Evolutionary conservation across 1,284 basidiomycete genomes (phyloP), one percentile per base, ranked within the genome.

Genomic region (Ceratobasidium papillatum): DNA sequence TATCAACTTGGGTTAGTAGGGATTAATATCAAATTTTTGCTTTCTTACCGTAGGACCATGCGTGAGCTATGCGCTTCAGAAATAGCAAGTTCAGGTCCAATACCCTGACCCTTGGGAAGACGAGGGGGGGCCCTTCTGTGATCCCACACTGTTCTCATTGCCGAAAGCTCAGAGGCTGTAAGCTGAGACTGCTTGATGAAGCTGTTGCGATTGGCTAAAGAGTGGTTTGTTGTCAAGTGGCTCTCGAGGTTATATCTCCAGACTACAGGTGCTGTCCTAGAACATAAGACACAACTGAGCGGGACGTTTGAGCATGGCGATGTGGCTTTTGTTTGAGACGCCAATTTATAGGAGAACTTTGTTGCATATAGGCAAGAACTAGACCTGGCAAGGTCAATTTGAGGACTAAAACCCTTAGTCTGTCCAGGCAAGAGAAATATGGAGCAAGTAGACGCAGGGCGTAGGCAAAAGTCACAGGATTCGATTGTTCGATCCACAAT

Each of bases 281-380:
- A 19, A n/a, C 45, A 47, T 9, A 47, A 17, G 19, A 3, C 19
- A 19, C 45, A 47, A 3, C 8, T 19, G 45, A 47, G 45, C 4
- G 30, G 54, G 32, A 58, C 54, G 11, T 58, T 58, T 58, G 54
- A 34, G 32, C 54, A 58, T n/a, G 54, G 54, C 3, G 54, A 58
- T 17, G 4, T 34, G 3, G 32, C 11, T n/a, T 32, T 58, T 7
- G 9, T 36, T 14, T 58, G 30, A n/a, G 32, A 14, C 17, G 54
- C 54, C 14, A 32, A 11, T n/a, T 36, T 36, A 17, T 58, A 58
- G 32, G 8, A 34, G 54, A 58, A 58, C 19, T 34, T 32, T 14
- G 30, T 36, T n/a, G 32, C 32, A 19, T 58, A n/a, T 12, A 32
- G 30, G 54, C 54, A 58, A 19, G 14, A 5, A 3, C 3, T 58